Conservation (phyloP, 1,284 basidiomycete genomes). For the Acaromyces ingoldii region DNA sequence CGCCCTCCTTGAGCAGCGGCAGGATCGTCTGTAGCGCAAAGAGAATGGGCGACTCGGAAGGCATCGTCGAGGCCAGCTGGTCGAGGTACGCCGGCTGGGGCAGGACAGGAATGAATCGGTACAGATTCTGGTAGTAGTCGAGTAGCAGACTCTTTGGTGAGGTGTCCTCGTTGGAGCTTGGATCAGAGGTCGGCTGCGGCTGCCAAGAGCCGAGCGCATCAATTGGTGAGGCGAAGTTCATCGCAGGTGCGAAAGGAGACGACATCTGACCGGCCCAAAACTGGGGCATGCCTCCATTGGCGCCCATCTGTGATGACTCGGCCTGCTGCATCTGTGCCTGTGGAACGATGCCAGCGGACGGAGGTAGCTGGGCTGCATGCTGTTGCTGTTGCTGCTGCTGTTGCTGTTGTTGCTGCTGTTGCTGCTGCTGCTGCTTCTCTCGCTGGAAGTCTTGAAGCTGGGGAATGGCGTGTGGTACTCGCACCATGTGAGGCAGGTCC, state of each 20-base stretch:
- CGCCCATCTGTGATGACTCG: background rate
- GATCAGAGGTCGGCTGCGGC: background rate
- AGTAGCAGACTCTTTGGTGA: conserved; percentile 20
- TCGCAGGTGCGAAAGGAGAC: background rate
- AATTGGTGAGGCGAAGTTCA: background rate
- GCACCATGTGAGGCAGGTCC: conserved; percentile 32
- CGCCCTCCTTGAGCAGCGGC: conserved; percentile 31
- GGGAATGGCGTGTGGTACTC: conserved; percentile 28
- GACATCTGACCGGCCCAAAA: conserved; percentile 1
- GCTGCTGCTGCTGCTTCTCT: background rate
- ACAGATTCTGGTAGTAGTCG: conserved; percentile 42
- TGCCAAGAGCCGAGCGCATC: background rate
- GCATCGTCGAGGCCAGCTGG: conserved; percentile 18
- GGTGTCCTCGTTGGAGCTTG: conserved; percentile 3
- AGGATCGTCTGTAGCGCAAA: conserved; percentile 35
- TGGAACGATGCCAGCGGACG: conserved; percentile 1
- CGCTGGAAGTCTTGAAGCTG: conserved; percentile 8
- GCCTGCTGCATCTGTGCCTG: background rate
- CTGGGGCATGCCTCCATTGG: background rate
- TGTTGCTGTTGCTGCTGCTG: background rate
- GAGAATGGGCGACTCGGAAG: conserved; percentile 33
- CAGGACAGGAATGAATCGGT: conserved; percentile 41
- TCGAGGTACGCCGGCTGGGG: conserved; percentile 29
- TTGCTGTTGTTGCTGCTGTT: conserved; percentile 2
- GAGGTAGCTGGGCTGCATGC: no score